phyloP scores from a whole-genome alignment of 2,329 filamentous ascomycete genomes.

The Penicillium sp. region DNA sequence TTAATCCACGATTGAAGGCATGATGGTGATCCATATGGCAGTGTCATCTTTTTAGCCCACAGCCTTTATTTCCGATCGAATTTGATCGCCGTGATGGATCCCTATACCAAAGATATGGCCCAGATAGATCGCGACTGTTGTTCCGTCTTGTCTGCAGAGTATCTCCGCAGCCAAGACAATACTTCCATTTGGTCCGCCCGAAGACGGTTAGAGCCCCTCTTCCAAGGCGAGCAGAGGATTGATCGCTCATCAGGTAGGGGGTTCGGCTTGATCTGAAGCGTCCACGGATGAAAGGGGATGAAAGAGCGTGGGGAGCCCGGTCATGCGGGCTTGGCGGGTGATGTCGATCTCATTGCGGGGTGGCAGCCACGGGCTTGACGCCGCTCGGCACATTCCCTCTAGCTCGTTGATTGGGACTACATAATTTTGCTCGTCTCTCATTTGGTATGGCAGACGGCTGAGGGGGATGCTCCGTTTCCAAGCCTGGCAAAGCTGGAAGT shows the following conservation, averaged over 20 bases:
- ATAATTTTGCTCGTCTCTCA: not conserved
- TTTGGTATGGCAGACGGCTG: not conserved
- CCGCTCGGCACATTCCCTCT: not conserved
- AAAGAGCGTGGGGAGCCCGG: slow-evolving; percentile 16
- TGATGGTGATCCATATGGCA: not conserved
- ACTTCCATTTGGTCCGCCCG: not conserved
- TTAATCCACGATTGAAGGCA: not conserved
- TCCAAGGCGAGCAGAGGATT: slow-evolving; percentile 1
- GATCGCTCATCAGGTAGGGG: slow-evolving; percentile 3
- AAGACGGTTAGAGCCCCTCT: not conserved
- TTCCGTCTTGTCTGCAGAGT: not conserved
- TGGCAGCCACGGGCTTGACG: not conserved
- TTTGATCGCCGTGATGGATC: not conserved
- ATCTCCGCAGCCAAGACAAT: not conserved
- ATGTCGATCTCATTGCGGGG: slow-evolving; percentile 7
- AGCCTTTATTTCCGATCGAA: not conserved
- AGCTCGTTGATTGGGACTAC: not conserved
- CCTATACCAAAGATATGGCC: not conserved
- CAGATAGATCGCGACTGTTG: not conserved
- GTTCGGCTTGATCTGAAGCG: slow-evolving; percentile 7
- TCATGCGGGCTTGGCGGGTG: slow-evolving; percentile 7
- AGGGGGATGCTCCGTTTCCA: not conserved
- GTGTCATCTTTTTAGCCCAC: not conserved
- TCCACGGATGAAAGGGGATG: not conserved
- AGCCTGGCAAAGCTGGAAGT: not conserved